Base-by-base conservation (phyloP, 306 rosid species). In the Prunus salicina region DNA sequence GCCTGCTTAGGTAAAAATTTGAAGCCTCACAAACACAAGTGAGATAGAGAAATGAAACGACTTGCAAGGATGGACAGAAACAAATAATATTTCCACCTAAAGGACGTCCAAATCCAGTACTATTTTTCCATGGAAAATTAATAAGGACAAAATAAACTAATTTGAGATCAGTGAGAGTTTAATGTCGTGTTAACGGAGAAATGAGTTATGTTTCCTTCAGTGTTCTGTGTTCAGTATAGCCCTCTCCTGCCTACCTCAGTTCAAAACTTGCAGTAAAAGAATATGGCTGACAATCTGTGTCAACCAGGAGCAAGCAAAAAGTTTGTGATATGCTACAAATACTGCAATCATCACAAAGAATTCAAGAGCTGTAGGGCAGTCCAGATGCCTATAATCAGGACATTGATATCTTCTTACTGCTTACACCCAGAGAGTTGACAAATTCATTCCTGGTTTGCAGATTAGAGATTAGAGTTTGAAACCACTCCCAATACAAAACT, bases 21-120 rank as follows among this genome's bases (percentile, higher is more conserved):
- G 58, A 47, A 67, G 73, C 58, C 73, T 46, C 9, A 41, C 41
- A 68, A 68, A 68, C 8, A 68, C 20, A 45, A 45, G 73, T 12
- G 56, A 51, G 56, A 51, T 50, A 38, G 60, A 49, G 34, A 34
- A 24, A 24, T 45, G 57, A 8, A 24, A 6, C 47, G 20, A 68
- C 12, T 19, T 65, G 28, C 19, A 25, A 20, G 53, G 30, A 34
- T 19, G 12, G 22, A 18, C 38, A 34, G 24, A n/a, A 53, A 34
- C 12, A 16, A 69, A 24, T 53, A 7, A 16, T 12, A 45, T 30
- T 63, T 30, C 67, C 16, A 27, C 67, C 5, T 43, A 46, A 8
- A 9, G 50, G 24, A 2, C 65, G 14, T 12, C 14, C 32, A 55
- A n/a, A 71, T n/a, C 19, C 28, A 51, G 75, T 71, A 14, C 15